Evolutionary conservation across 1,284 basidiomycete genomes (phyloP), one percentile per base, ranked within the genome.

Genomic region (Anthracocystis panici-leucophaei): DNA sequence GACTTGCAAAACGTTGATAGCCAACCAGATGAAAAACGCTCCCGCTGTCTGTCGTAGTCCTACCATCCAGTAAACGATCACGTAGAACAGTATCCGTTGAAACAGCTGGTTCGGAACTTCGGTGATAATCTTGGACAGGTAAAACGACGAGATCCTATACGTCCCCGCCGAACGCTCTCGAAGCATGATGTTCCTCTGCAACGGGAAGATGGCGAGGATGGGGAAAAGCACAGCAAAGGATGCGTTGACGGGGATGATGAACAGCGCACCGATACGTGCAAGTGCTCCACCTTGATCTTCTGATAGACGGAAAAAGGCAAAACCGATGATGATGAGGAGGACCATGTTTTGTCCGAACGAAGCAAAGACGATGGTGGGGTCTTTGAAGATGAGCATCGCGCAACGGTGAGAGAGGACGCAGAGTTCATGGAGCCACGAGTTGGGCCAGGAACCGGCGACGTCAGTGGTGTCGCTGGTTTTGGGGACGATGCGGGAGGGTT

Each of bases 171-270:
- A 73, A 25, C 78, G 65, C 38, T 80, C 78, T 8, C 78, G 57
- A 2, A 72, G 63, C 74, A 79, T 79, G 25, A 79, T 61, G 40
- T 67, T 53, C 27, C 77, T 56, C 29, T 76, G 65, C 46, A 79
- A 57, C 6, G 77, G 74, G 51, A 79, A 79, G 57, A 72, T 65
- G 52, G 68, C 60, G n/a, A 79, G 49, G 18, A 79, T 72, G 4
- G 78, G 77, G n/a, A 75, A 72, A 2, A 78, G 62, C 1, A 73
- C 72, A 2, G 61, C 65, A 23, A 77, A 78, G 0, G 65, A 64
- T 0, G 73, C 67, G 46, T 78, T 78, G 62, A 75, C 67, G 7
- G 75, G 75, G 14, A 80, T 45, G 57, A 79, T 70, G 62, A 80
- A 80, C 16, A 79, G 66, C 2, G 69, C 73, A 18, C 78, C 78